Conservation (phyloP, 176 grass and related monocot genomes). For the Phoenix roebelenii region DNA sequence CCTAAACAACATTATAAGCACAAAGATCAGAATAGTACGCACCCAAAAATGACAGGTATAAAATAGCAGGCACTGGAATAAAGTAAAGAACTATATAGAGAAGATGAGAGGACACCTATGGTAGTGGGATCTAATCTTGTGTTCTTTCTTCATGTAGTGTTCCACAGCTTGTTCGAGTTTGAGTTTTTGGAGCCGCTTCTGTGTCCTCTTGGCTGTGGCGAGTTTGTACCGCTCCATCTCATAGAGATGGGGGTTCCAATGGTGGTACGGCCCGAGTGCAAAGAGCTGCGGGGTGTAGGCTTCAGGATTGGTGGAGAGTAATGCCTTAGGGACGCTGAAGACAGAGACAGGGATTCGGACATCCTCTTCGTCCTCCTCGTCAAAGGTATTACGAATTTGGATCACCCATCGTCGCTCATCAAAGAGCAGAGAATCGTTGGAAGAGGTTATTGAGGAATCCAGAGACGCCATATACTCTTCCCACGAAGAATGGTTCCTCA, state of each 20-base stretch:
- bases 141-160: not conserved
- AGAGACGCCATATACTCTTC: too few species aligned
- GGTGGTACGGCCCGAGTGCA: constrained; percentile 18
- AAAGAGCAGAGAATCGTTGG: too few species aligned
- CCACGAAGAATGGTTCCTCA: too few species aligned
- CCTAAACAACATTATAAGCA: constrained; percentile 2
- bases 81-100: too few species aligned
- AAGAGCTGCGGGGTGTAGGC: constrained; percentile 12
- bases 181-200: not conserved
- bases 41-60: too few species aligned
- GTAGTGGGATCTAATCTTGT: constrained; percentile 10
- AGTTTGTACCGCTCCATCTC: constrained; percentile 25
- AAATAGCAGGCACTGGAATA: too few species aligned
- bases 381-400: too few species aligned
- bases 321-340: constrained; percentile 13
- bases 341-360: not conserved
- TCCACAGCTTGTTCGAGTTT: not conserved
- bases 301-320: not conserved
- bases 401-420: too few species aligned
- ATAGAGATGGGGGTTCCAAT: constrained; percentile 1
- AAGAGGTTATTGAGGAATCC: too few species aligned
- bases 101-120: not conserved
- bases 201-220: constrained; percentile 5
- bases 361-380: not conserved
- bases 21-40: too few species aligned